Conservation (phyloP, 208 protist genomes). For the Acanthamoeba healyi region DNA sequence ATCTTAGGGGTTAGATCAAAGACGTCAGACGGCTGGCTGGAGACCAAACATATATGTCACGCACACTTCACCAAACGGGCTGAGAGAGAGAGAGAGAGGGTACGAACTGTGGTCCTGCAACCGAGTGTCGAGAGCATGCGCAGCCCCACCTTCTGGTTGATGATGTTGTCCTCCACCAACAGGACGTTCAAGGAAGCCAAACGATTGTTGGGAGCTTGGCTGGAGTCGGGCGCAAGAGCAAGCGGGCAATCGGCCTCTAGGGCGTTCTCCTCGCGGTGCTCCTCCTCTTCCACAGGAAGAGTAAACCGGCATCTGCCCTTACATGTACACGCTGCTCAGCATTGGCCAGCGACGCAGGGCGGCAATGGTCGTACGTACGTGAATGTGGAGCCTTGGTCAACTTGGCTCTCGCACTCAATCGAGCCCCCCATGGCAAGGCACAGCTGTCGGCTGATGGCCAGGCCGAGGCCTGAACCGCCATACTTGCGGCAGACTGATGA, state of each 20-base stretch:
- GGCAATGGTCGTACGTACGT: not conserved
- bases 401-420: not conserved
- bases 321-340: too few species aligned
- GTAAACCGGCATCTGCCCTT: not conserved
- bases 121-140: conserved; percentile 19
- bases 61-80: too few species aligned
- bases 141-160: conserved; percentile 19
- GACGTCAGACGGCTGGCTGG: too few species aligned
- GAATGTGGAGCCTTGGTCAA: conserved; percentile 10
- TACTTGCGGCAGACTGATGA: conserved; percentile 29
- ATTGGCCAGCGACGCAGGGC: not conserved
- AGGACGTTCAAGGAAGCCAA: not conserved
- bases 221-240: not conserved
- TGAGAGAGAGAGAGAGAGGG: not conserved
- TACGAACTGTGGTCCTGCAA: not conserved
- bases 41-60: not conserved
- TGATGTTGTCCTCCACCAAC: conserved; percentile 40
- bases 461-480: conserved; percentile 7
- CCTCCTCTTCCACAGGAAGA: not conserved
- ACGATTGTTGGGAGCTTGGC: not conserved
- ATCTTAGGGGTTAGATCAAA: not conserved
- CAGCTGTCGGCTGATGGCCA: conserved; percentile 8
- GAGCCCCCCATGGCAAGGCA: conserved; percentile 13
- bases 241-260: not conserved
- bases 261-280: too few species aligned